Evolutionary conservation across 768 basidiomycete genomes (phyloP).

Genomic region (Amanita inopinata): DNA sequence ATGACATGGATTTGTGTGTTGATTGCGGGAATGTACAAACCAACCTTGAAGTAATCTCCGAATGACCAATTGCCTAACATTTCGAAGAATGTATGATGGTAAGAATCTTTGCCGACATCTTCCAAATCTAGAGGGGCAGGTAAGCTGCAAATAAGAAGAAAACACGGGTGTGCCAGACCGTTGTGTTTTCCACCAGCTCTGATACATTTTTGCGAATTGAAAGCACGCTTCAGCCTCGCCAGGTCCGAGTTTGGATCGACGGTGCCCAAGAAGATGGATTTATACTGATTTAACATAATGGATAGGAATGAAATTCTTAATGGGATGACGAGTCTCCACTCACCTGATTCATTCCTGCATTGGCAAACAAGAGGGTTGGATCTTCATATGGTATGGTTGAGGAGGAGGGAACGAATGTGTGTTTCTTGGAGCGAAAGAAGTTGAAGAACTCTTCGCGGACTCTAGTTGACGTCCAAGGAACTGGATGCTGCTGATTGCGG

Average conservation of each 20-base stretch:
- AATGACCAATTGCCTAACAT: constrained; percentile 99
- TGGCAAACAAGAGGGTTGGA: constrained; percentile 94
- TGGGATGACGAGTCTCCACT: constrained; percentile 10
- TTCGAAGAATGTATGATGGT: constrained; percentile 98
- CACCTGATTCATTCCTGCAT: constrained; percentile 97
- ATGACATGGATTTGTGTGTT: constrained; percentile 8
- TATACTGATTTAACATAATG: constrained; percentile 67
- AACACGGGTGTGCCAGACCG: constrained; percentile 33
- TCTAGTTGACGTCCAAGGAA: constrained; percentile 69
- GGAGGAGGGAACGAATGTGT: constrained; percentile 86
- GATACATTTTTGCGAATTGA: constrained; percentile 97
- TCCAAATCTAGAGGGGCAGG: constrained; percentile 66
- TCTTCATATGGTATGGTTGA: constrained; percentile 96
- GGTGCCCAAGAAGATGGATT: constrained; percentile 94
- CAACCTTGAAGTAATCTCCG: constrained; percentile 97
- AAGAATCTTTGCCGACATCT: constrained; percentile 97
- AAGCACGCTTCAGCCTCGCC: constrained; percentile 84
- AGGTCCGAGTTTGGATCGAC: constrained; percentile 93
- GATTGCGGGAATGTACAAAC: constrained; percentile 9
- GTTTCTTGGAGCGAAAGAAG: constrained; percentile 71
- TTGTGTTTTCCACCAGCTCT: constrained; percentile 99
- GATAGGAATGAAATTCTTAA: constrained; percentile 9
- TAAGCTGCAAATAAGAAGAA: not conserved
- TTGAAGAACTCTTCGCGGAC: constrained; percentile 88
- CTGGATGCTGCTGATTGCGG: constrained; percentile 22